Conservation (phyloP, 768 basidiomycete species). For the Termitomyces eurrhizus region DNA sequence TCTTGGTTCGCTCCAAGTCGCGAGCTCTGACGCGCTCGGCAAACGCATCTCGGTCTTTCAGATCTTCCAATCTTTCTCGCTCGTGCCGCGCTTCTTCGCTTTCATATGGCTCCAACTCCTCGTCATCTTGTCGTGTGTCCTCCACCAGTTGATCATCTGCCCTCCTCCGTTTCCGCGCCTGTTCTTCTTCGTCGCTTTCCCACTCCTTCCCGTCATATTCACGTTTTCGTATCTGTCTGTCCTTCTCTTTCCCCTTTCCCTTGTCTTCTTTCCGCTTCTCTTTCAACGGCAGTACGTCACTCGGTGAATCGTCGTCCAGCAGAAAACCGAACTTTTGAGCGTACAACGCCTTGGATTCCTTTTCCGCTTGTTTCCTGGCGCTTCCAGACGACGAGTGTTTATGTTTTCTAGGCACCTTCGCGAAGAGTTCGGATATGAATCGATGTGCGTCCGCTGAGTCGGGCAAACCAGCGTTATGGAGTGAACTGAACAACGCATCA, state of each 20-base stretch:
- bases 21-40: constrained; percentile 81
- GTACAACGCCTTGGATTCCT: constrained; percentile 63
- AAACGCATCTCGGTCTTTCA: constrained; percentile 89
- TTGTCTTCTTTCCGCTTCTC: constrained; percentile 46
- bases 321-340: constrained; percentile 78
- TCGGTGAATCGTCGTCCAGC: constrained; percentile 68
- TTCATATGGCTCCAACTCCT: constrained; percentile 49
- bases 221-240: constrained; percentile 71
- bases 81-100: constrained; percentile 71
- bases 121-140: constrained; percentile 33
- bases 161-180: constrained; percentile 60
- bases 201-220: constrained; percentile 81
- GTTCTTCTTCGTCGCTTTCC: constrained; percentile 90
- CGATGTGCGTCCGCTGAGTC: constrained; percentile 74
- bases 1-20: constrained; percentile 84
- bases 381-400: constrained; percentile 45
- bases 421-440: constrained; percentile 77
- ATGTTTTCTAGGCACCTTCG: constrained; percentile 73
- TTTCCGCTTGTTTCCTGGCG: constrained; percentile 66
- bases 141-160: constrained; percentile 37
- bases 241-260: constrained; percentile 44
- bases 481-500: constrained; percentile 70
- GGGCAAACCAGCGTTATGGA: constrained; percentile 77
- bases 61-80: constrained; percentile 71
- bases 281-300: constrained; percentile 38